Evolutionary conservation across 805 yeast genomes (phyloP), one percentile per base, ranked within the genome.

Genomic region (Metschnikowia matae): DNA sequence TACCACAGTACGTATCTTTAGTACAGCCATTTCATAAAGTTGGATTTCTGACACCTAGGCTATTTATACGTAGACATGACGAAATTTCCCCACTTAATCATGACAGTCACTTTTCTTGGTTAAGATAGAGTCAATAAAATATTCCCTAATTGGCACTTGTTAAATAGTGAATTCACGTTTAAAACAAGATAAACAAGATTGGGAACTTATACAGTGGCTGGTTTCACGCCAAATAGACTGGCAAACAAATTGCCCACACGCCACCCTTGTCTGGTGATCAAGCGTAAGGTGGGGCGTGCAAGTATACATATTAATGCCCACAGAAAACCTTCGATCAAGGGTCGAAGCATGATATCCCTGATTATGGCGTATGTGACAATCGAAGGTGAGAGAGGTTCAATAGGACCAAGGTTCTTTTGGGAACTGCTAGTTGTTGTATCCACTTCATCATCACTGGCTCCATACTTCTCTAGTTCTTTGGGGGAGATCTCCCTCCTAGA

Each of bases 321-420:
- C 15, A 74, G 35, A 40, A 79, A 66, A 17, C 84, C 83, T 55
- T 79, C 84, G 15, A 81, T 18, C 26, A 81, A 65, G 3, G 85
- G 84, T 76, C 80, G 72, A 20, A 81, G 8, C 3, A 81, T 54
- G 46, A 80, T 78, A 58, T 80, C 84, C 54, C 75, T 74, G 10
- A 78, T 39, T 2, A 81, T 63, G 1, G 82, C 83, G 57, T 76
- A 77, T 2, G 71, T 53, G 13, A 81, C 77, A 1, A 76, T 65
- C 1, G 68, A 58, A 0, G 79, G 77, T 1, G 81, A 74, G 5
- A 77, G 70, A 6, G 72, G 68, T 6, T 68, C 70, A 3, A 68
- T 40, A 1, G 77, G 77, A 40, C 54, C 53, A 37, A 59, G 59
- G 3, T n/a, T n/a, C 31, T 21, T 6, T 13, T 26, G 29, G 29